Conservation (phyloP, 2,329 filamentous ascomycete species). For the Sclerotinia minor region DNA sequence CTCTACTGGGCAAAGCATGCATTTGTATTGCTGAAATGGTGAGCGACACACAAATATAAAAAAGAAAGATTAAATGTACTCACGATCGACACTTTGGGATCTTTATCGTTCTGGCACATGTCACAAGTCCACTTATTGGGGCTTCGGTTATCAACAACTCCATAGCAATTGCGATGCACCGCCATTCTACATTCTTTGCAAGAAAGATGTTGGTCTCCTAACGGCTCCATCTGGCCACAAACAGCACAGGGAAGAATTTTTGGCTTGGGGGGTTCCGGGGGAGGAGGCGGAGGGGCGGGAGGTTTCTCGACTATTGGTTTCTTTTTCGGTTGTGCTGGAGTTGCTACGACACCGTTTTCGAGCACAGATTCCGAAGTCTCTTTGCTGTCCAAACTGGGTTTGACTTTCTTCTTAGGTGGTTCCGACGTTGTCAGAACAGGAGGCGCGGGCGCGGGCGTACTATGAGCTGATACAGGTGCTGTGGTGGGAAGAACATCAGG, state of each 20-base stretch:
- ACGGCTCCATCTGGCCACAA: constrained; percentile 72
- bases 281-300: constrained; percentile 57
- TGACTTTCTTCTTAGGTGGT: constrained; percentile 66
- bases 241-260: constrained; percentile 81
- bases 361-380: constrained; percentile 50
- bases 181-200: constrained; percentile 89
- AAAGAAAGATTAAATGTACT: constrained; percentile 43
- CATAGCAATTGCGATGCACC: constrained; percentile 90
- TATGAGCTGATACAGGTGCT: constrained; percentile 31
- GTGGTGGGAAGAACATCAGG: constrained; percentile 43
- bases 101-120: constrained; percentile 93
- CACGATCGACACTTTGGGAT: constrained; percentile 87
- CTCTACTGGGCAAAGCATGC: constrained; percentile 84
- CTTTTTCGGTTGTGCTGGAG: constrained; percentile 46
- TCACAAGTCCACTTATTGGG: constrained; percentile 90
- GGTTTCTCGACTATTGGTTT: constrained; percentile 59
- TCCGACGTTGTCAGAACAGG: constrained; percentile 45
- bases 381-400: constrained; percentile 51
- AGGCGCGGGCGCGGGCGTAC: constrained; percentile 33
- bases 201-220: constrained; percentile 69
- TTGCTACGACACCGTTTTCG: constrained; percentile 44
- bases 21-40: constrained; percentile 72
- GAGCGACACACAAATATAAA: constrained; percentile 37
- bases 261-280: constrained; percentile 76
- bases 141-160: constrained; percentile 66